Conservation (phyloP, 352 stramenopile species). For the Globisporangium heterothallicum region DNA sequence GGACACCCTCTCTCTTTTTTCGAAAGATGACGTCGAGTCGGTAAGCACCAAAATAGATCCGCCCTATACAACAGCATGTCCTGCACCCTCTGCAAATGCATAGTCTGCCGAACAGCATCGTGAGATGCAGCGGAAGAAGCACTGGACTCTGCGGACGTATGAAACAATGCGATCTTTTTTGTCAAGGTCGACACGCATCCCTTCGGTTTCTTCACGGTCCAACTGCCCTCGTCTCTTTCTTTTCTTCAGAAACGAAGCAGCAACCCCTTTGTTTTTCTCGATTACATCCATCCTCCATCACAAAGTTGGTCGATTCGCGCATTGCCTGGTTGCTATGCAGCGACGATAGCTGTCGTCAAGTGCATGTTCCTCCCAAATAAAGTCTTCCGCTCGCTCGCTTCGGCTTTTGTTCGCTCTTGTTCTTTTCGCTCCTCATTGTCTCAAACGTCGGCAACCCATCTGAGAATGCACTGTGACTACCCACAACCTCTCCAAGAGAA, state of each 20-base stretch:
- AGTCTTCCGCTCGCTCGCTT: neutral
- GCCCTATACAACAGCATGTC: neutral
- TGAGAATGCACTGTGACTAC: neutral
- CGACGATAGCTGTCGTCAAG: too few relatives aligned
- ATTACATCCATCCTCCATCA: too few relatives aligned
- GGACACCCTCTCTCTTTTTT: neutral
- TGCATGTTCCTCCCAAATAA: too few relatives aligned
- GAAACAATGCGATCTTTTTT: too few relatives aligned
- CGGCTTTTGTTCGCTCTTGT: neutral
- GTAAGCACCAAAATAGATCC: conserved; percentile 9
- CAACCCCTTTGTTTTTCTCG: neutral
- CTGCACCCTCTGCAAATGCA: neutral
- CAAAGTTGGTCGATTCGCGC: too few relatives aligned
- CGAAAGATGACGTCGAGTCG: conserved; percentile 1
- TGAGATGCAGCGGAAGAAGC: too few relatives aligned
- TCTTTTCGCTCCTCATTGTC: neutral
- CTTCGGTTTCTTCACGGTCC: too few relatives aligned
- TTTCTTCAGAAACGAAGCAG: neutral
- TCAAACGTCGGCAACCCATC: too few relatives aligned
- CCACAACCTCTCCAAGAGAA: neutral
- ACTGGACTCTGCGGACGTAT: too few relatives aligned
- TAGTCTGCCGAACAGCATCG: neutral
- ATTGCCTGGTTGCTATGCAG: too few relatives aligned
- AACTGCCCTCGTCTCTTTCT: too few relatives aligned
- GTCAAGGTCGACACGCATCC: too few relatives aligned